Evolutionary conservation across 352 stramenopile genomes (phyloP), one percentile per base, ranked within the genome.

Genomic region (Phytophthora citricola): DNA sequence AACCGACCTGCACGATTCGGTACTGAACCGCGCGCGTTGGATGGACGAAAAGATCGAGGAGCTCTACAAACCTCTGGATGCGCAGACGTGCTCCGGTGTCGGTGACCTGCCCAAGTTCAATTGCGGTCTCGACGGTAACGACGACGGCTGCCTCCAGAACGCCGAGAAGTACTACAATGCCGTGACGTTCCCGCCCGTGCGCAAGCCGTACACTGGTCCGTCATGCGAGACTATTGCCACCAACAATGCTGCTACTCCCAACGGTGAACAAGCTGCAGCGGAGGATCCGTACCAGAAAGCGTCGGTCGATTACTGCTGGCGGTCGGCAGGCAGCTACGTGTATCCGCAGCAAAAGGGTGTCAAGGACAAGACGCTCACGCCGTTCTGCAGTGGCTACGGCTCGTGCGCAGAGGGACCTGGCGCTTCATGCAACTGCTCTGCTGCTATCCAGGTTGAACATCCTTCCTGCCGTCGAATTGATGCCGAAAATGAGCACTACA

Each of bases 231-330:
- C 74, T 22, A 72, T 79, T 53, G 39, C 65, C 3, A 20, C 32
- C 4, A 64, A 5, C 55, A 58, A 53, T 17, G 40, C 15, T 11
- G 51, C 43, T 29, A 44, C 45, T 29, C 65, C 67, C 44, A 63
- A 59, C 9, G 57, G 39, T n/a, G 54, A 69, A 47, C 32, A 70
- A 40, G 48, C n/a, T 20, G 66, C 50, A 27, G 31, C 50, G 1
- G 43, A 66, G 53, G 58, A 68, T 0, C 66, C 69, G 41, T 72
- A 83, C 20, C 66, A 90, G 40, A 52, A 63, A 12, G 59, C 79
- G 3, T 91, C 83, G n/a, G 61, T 85, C 20, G 85, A 94, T 55
- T 58, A 90, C 55, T 94, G 85, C 71, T 94, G 85, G 85, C 66
- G 78, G 22, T 85, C 79, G 5, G 84, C 76, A 1, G 82, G 82